Evolutionary conservation across 441 rosid genomes (phyloP).

Genomic region (Populus tomentosa): DNA sequence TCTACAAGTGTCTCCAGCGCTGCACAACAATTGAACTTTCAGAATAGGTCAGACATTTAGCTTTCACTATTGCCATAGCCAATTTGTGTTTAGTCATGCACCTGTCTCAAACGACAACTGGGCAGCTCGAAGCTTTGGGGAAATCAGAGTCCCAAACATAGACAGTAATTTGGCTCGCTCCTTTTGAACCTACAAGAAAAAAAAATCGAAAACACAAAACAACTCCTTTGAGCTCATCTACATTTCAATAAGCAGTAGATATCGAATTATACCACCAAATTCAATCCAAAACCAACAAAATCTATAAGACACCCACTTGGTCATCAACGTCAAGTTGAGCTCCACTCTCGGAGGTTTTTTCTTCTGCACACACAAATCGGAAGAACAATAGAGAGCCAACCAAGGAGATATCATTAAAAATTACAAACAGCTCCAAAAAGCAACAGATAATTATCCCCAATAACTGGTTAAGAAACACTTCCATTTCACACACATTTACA

Average conservation of each 20-base stretch:
- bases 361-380: conserved; percentile 30
- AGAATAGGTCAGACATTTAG: background rate
- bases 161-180: conserved; percentile 65
- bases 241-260: background rate
- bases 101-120: conserved; percentile 93
- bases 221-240: background rate
- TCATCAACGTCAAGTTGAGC: conserved; percentile 33
- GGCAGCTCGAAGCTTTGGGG: conserved; percentile 81
- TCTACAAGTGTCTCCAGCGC: conserved; percentile 79
- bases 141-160: conserved; percentile 77
- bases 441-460: background rate
- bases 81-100: conserved; percentile 20
- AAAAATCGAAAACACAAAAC: background rate
- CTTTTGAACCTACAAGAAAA: conserved; percentile 49
- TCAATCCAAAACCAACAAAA: background rate
- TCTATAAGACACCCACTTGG: conserved; percentile 32
- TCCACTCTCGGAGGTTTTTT: conserved; percentile 21
- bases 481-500: background rate
- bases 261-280: background rate
- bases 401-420: background rate
- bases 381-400: conserved; percentile 15
- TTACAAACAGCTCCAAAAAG: background rate
- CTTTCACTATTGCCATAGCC: conserved; percentile 1
- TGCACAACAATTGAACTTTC: conserved; percentile 23
- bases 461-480: background rate